Conservation (phyloP, 768 basidiomycete genomes). For the Mycena rosella region DNA sequence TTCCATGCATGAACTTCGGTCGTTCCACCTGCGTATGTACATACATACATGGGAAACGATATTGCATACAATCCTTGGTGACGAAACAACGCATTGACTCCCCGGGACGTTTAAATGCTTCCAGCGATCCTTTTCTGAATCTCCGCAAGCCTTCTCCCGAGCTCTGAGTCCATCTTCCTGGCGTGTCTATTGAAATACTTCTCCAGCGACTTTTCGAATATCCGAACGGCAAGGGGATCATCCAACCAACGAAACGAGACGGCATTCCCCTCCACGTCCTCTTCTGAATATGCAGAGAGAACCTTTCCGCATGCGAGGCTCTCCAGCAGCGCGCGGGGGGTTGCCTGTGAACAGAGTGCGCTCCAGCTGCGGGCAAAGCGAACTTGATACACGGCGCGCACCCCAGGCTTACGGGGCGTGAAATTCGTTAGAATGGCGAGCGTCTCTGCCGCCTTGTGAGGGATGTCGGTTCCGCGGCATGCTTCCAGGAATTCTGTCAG, state of each 20-base stretch:
- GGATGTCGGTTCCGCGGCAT: neutral
- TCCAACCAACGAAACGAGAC: neutral
- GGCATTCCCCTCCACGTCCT: neutral
- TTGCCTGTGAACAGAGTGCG: neutral
- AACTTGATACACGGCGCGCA: conserved; percentile 1
- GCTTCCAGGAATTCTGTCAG: neutral
- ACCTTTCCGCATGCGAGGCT: neutral
- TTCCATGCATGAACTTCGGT: too few relatives aligned
- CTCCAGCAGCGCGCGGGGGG: neutral
- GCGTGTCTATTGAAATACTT: too few relatives aligned
- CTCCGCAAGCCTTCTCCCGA: too few relatives aligned
- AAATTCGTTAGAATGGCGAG: neutral
- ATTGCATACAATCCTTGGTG: too few relatives aligned
- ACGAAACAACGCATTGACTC: too few relatives aligned
- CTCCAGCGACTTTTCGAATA: neutral
- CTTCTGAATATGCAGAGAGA: neutral
- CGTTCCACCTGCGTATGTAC: too few relatives aligned
- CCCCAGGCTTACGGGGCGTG: neutral
- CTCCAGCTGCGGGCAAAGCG: neutral
- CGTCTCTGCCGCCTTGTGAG: neutral
- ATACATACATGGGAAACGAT: too few relatives aligned
- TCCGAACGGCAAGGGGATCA: neutral
- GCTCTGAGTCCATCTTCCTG: too few relatives aligned
- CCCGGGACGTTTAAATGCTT: too few relatives aligned
- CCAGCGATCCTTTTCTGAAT: too few relatives aligned